phyloP scores from a whole-genome alignment of 257 asterid species.

The Solanum pimpinellifolium region DNA sequence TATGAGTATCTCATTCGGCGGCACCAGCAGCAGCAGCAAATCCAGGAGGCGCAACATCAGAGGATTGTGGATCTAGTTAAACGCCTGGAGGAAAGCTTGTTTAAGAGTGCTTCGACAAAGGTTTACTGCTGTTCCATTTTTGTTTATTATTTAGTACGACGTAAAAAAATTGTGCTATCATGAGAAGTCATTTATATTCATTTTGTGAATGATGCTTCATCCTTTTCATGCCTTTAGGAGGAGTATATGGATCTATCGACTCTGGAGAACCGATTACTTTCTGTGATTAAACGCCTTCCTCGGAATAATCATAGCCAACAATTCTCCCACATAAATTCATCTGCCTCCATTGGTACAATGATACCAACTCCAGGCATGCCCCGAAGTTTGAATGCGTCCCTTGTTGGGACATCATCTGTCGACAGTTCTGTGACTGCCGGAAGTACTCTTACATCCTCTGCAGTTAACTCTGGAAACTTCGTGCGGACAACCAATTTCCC shows the following conservation, averaged over 20 bases:
- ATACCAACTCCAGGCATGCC: conserved; percentile 96
- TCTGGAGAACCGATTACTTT: conserved; percentile 64
- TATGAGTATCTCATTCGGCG: conserved; percentile 49
- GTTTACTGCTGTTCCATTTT: conserved; percentile 22
- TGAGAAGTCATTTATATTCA: not conserved
- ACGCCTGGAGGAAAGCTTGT: conserved; percentile 75
- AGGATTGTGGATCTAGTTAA: conserved; percentile 53
- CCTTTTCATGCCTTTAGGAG: conserved; percentile 40
- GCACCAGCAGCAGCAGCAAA: conserved; percentile 60
- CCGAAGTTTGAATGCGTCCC: conserved; percentile 51
- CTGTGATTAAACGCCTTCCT: conserved; percentile 38
- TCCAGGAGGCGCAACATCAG: conserved; percentile 45
- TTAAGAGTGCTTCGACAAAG: conserved; percentile 70
- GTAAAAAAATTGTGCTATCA: not conserved
- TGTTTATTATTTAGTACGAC: not conserved
- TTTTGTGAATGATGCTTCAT: conserved; percentile 4
- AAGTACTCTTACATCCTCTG: conserved; percentile 46
- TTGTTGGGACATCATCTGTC: conserved; percentile 37
- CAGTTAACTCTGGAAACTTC: conserved; percentile 48
- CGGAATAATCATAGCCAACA: conserved; percentile 57
- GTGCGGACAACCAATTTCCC: conserved; percentile 44
- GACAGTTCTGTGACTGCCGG: conserved; percentile 42
- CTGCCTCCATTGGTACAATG: conserved; percentile 75
- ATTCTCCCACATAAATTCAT: conserved; percentile 44
- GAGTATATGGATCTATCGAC: conserved; percentile 68